Percentiles rank a stretch among this genome's conserved stretches.
phyloP scores from a whole-genome alignment of 805 yeast genomes.

The Tetrapisispora taiwanensis region DNA sequence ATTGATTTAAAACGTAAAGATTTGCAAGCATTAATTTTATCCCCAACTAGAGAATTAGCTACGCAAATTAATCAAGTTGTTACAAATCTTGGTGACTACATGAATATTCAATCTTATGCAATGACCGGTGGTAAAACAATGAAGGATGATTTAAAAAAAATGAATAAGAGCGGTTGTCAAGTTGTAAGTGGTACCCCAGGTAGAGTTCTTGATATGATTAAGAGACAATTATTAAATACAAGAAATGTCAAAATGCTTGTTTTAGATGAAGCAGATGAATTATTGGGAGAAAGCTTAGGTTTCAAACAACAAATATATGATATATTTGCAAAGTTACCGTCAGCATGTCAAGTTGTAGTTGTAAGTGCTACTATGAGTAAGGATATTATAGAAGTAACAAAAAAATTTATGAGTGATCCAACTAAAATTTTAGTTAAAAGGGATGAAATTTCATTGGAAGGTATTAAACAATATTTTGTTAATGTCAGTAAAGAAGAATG shows the following conservation, averaged over 20 bases:
- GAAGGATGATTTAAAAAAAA: slow-evolving; percentile 66
- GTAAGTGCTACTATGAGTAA: slow-evolving; percentile 91
- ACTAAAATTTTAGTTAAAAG: slow-evolving; percentile 88
- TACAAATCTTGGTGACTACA: slow-evolving; percentile 72
- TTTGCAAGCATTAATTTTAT: slow-evolving; percentile 80
- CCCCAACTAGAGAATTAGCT: slow-evolving; percentile 96
- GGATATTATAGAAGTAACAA: slow-evolving; percentile 84
- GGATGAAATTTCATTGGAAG: slow-evolving; percentile 92
- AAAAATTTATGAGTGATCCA: slow-evolving; percentile 90
- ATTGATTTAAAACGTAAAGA: slow-evolving; percentile 64
- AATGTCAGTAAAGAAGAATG: slow-evolving; percentile 87
- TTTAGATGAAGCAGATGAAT: slow-evolving; percentile 95
- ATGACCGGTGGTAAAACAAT: slow-evolving; percentile 90
- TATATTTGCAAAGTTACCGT: slow-evolving; percentile 80
- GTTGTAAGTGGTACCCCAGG: slow-evolving; percentile 97
- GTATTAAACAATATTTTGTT: slow-evolving; percentile 85
- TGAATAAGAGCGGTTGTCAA: slow-evolving; percentile 67
- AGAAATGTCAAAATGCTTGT: slow-evolving; percentile 78
- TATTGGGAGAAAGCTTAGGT: slow-evolving; percentile 75
- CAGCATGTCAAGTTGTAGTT: slow-evolving; percentile 85
- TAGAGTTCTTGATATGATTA: slow-evolving; percentile 82
- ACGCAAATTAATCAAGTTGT: slow-evolving; percentile 86
- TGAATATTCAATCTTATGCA: slow-evolving; percentile 80
- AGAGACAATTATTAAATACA: slow-evolving; percentile 65
- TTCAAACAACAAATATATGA: slow-evolving; percentile 94